A percentile compares a stretch with the other conserved stretches of the same genome.
These are phyloP conservation scores for Trypethelium eluteriae DNA, from an alignment of 495 filamentous ascomycete genomes.

Conservation along the genomic window DNA sequence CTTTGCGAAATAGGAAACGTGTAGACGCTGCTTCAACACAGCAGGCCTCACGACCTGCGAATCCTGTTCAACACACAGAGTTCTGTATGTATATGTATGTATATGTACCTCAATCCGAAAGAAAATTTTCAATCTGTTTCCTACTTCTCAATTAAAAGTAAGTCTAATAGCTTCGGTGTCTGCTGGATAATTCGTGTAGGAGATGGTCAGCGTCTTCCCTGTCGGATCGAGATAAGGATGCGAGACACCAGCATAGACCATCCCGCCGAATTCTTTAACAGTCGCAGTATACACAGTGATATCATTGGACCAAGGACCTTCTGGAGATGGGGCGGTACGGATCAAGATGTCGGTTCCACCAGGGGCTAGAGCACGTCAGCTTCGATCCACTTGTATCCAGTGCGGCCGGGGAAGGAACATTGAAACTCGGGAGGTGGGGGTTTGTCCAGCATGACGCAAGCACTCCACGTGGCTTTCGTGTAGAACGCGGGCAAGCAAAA, in stretches of 20 bases:
- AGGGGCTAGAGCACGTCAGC: background rate
- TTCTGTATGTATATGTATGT: too few species aligned
- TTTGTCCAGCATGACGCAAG: too few species aligned
- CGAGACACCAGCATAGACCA: slow-evolving; percentile 1
- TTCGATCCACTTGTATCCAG: background rate
- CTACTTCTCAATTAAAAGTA: background rate
- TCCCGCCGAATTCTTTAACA: background rate
- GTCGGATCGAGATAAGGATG: slow-evolving; percentile 1
- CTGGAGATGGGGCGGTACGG: background rate
- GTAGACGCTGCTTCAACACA: too few species aligned
- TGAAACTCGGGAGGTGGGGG: too few species aligned
- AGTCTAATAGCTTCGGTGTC: slow-evolving; percentile 1
- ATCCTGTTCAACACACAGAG: background rate
- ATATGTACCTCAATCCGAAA: too few species aligned
- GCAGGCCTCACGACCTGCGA: too few species aligned
- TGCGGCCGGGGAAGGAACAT: background rate
- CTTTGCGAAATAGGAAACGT: too few species aligned
- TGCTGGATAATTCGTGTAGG: slow-evolving; percentile 3
- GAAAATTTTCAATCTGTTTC: too few species aligned
- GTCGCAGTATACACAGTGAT: slow-evolving; percentile 4
- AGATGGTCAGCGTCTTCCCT: background rate
- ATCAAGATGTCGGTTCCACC: background rate
- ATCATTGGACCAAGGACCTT: slow-evolving; percentile 9
- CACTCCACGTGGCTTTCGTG: too few species aligned
- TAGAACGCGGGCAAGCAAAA: background rate